These are phyloP conservation scores for Fraxinus dipetala DNA, from an alignment of 305 asterid species.

Conservation along the genomic window DNA sequence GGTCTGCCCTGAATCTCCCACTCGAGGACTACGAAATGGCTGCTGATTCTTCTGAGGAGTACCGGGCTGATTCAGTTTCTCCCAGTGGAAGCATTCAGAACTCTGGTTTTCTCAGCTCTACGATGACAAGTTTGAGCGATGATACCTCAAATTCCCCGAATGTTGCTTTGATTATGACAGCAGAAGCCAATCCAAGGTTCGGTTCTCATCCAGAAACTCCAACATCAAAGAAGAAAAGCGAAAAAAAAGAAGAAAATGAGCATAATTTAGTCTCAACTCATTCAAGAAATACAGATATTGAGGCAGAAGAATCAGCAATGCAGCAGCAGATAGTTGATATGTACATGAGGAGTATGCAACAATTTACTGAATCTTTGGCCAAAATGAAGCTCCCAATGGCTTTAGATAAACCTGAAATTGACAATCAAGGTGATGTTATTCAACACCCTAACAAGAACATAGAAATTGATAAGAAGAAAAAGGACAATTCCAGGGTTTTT, in stretches of 20 bases:
- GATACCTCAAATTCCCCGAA: slow-evolving; percentile 19
- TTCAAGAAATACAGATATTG: slow-evolving; percentile 42
- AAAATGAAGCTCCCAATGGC: slow-evolving; percentile 70
- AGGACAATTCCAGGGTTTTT: slow-evolving; percentile 50
- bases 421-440: slow-evolving; percentile 24
- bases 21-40: slow-evolving; percentile 55
- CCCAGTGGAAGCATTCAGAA: slow-evolving; percentile 44
- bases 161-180: background rate
- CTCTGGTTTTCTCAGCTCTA: slow-evolving; percentile 48
- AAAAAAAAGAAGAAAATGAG: slow-evolving; percentile 10
- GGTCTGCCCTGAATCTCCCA: slow-evolving; percentile 29
- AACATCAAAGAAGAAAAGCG: slow-evolving; percentile 23
- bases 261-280: slow-evolving; percentile 5
- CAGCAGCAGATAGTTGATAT: slow-evolving; percentile 63
- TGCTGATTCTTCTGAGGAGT: slow-evolving; percentile 41
- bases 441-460: slow-evolving; percentile 22
- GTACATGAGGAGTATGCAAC: slow-evolving; percentile 72
- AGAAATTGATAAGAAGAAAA: slow-evolving; percentile 35
- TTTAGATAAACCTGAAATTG: slow-evolving; percentile 32
- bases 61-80: slow-evolving; percentile 20
- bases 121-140: slow-evolving; percentile 56
- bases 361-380: slow-evolving; percentile 58
- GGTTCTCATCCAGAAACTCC: slow-evolving; percentile 24
- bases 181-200: background rate
- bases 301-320: slow-evolving; percentile 48